A percentile compares a stretch with the other conserved stretches of the same genome.
These are phyloP conservation scores for Aspergillus novofumigatus DNA, from an alignment of 2,329 filamentous ascomycete genomes.

Conservation along the genomic window DNA sequence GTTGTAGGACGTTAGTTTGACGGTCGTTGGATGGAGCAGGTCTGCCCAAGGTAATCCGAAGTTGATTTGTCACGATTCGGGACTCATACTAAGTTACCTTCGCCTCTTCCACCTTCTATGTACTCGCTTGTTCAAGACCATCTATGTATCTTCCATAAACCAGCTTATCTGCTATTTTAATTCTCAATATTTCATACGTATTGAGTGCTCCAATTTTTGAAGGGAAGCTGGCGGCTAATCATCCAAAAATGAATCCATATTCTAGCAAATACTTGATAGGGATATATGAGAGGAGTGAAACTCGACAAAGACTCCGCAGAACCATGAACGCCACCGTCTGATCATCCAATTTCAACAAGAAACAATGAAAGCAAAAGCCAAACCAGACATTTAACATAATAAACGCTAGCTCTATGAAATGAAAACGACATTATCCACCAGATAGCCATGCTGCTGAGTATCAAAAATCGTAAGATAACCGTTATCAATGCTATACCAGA, in stretches of 20 bases:
- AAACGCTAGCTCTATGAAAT: background rate
- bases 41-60: background rate
- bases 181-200: background rate
- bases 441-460: background rate
- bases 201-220: background rate
- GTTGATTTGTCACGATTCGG: background rate
- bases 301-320: too few species aligned
- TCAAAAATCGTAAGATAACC: background rate
- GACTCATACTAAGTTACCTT: background rate
- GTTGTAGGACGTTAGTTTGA: background rate
- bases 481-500: background rate
- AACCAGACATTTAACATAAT: background rate
- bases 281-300: background rate
- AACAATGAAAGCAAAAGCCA: background rate
- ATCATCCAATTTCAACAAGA: background rate
- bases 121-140: background rate
- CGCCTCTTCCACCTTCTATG: background rate
- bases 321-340: background rate
- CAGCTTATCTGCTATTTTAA: background rate
- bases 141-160: background rate
- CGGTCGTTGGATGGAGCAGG: background rate
- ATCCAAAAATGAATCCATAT: too few species aligned
- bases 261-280: background rate
- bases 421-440: background rate
- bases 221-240: background rate